A percentile compares a stretch with the other conserved stretches of the same genome.
Conservation (phyloP, 2,329 filamentous ascomycete species). For the Fusarium caatingaense region DNA sequence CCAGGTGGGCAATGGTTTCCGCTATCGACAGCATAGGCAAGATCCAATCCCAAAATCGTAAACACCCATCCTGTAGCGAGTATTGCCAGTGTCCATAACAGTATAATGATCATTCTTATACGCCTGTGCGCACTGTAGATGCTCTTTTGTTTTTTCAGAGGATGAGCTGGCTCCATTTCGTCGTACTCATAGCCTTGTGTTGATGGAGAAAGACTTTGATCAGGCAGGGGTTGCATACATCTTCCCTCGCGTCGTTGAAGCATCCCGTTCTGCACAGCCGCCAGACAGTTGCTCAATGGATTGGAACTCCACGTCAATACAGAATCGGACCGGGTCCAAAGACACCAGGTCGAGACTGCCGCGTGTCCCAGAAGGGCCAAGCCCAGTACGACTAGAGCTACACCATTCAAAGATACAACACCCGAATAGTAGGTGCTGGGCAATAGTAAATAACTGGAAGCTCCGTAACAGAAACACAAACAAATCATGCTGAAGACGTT, state of each 20-base stretch:
- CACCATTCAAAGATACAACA: not conserved
- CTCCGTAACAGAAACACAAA: not conserved
- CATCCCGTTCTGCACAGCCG: not conserved
- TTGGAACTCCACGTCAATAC: not conserved
- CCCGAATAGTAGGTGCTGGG: not conserved
- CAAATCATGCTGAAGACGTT: not conserved
- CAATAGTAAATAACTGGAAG: not conserved
- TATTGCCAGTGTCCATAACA: not conserved
- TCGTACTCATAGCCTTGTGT: not conserved
- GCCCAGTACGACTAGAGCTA: not conserved
- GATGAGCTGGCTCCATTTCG: not conserved
- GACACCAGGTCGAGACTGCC: not conserved
- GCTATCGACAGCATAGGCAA: not conserved
- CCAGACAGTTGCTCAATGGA: not conserved
- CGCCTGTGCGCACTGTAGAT: not conserved
- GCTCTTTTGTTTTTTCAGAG: not conserved
- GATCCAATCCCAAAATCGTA: not conserved
- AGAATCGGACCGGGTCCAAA: not conserved
- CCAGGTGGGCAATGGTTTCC: not conserved
- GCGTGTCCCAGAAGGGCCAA: not conserved
- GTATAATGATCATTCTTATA: not conserved
- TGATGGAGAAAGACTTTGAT: not conserved
- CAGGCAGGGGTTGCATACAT: not conserved
- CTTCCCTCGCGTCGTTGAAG: not conserved
- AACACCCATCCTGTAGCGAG: not conserved